A percentile compares a stretch with the other conserved stretches of the same genome.
Evolutionary conservation across 1,284 basidiomycete genomes (phyloP).

Genomic region (Pterula multifida): DNA sequence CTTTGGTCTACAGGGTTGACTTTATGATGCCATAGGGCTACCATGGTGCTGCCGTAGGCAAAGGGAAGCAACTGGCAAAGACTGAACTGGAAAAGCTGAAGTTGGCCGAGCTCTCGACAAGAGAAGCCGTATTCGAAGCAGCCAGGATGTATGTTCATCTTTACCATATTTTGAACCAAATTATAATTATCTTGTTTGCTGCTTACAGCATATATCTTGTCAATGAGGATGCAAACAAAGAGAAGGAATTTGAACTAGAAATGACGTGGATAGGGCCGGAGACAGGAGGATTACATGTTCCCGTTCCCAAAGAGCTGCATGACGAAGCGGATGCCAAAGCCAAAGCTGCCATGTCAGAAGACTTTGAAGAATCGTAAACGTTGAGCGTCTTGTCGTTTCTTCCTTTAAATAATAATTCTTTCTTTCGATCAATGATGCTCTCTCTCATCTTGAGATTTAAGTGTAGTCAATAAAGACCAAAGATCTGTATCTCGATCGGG

Average conservation of each 20-base stretch:
- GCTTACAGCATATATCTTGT: slow-evolving; percentile 69
- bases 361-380: slow-evolving; percentile 60
- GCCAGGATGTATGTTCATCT: slow-evolving; percentile 73
- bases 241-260: slow-evolving; percentile 97
- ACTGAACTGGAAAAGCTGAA: slow-evolving; percentile 97
- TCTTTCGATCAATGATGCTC: background rate
- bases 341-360: slow-evolving; percentile 74
- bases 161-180: slow-evolving; percentile 6
- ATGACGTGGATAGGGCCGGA: slow-evolving; percentile 94
- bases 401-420: too few relatives aligned
- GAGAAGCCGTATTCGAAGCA: slow-evolving; percentile 87
- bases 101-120: slow-evolving; percentile 62
- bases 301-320: slow-evolving; percentile 77
- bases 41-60: slow-evolving; percentile 89
- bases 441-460: background rate
- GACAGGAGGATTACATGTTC: slow-evolving; percentile 68
- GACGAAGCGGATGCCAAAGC: slow-evolving; percentile 85
- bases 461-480: background rate
- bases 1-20: slow-evolving; percentile 1
- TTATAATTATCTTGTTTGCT: background rate
- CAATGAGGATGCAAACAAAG: slow-evolving; percentile 87
- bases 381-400: too few relatives aligned
- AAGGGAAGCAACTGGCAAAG: slow-evolving; percentile 94
- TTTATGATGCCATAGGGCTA: slow-evolving; percentile 52
- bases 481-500: slow-evolving; percentile 1